Percentiles rank a stretch among this genome's conserved stretches.
Conservation (phyloP, 768 basidiomycete species). For the Strobilomyces echinocephalus region DNA sequence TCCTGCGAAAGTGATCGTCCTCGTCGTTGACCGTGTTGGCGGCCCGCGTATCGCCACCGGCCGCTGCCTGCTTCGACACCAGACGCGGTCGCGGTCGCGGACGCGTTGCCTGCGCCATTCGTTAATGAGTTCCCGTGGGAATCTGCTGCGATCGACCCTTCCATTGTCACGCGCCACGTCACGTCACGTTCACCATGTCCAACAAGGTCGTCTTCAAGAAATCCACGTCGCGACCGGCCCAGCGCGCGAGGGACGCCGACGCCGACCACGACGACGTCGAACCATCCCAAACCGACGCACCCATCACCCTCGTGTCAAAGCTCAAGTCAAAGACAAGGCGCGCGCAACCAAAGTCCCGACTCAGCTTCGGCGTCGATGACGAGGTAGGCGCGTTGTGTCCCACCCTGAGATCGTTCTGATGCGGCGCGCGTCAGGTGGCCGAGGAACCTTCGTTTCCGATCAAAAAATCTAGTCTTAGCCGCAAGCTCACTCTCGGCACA, state of each 20-base stretch:
- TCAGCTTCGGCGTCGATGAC: conserved; percentile 73
- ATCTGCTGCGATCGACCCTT: background rate
- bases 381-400: conserved; percentile 45
- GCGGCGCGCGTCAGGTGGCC: conserved; percentile 43
- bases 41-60: conserved; percentile 1
- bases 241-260: conserved; percentile 37
- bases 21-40: conserved; percentile 40
- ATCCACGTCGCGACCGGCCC: conserved; percentile 36
- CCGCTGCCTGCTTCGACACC: conserved; percentile 21
- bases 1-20: conserved; percentile 69
- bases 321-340: conserved; percentile 70
- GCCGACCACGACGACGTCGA: conserved; percentile 28
- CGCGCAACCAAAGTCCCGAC: conserved; percentile 55
- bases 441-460: conserved; percentile 67
- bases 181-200: conserved; percentile 23
- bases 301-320: conserved; percentile 58
- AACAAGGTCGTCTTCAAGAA: conserved; percentile 40
- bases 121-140: conserved; percentile 27
- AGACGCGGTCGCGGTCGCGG: conserved; percentile 53
- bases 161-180: conserved; percentile 20
- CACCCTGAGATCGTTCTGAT: conserved; percentile 11
- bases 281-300: conserved; percentile 35
- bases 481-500: conserved; percentile 54
- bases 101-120: conserved; percentile 31
- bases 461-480: conserved; percentile 76